Conservation (phyloP, 805 yeast genomes). For the Lipomyces mesembrius region DNA sequence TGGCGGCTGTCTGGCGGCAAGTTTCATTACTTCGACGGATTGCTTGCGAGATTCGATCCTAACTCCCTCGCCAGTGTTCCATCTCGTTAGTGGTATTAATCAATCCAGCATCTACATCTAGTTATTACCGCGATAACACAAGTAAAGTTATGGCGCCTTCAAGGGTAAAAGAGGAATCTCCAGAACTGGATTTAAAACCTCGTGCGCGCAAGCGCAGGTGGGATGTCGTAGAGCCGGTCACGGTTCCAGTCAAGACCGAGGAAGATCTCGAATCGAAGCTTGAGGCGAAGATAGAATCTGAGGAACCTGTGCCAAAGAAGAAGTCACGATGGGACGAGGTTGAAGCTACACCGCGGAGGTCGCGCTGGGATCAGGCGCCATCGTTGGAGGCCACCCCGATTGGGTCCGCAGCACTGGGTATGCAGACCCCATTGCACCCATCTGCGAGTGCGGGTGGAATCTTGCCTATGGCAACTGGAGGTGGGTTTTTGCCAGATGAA, state of each 20-base stretch:
- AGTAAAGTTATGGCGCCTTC: neutral
- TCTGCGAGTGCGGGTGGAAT: slow-evolving; percentile 2
- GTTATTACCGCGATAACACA: neutral
- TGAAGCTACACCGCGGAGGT: slow-evolving; percentile 34
- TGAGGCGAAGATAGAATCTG: slow-evolving; percentile 41
- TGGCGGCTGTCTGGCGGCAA: neutral
- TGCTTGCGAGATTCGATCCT: neutral
- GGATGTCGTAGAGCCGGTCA: slow-evolving; percentile 41
- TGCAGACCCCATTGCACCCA: slow-evolving; percentile 41
- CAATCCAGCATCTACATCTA: neutral
- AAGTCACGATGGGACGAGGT: slow-evolving; percentile 40
- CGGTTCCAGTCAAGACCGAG: slow-evolving; percentile 31
- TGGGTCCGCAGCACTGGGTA: slow-evolving; percentile 28
- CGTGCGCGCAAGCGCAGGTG: slow-evolving; percentile 43
- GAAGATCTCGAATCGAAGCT: slow-evolving; percentile 42
- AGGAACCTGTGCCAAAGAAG: slow-evolving; percentile 22
- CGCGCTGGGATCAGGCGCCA: slow-evolving; percentile 47
- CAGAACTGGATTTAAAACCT: slow-evolving; percentile 12
- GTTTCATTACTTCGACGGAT: no score
- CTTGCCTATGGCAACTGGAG: slow-evolving; percentile 7
- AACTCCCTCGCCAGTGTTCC: neutral
- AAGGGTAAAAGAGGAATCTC: slow-evolving; percentile 8
- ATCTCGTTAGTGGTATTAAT: neutral
- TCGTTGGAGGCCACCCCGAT: slow-evolving; percentile 32
- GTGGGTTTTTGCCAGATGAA: slow-evolving; percentile 49